Conservation (phyloP, 2,329 filamentous ascomycete species). For the Arthrinium phaeospermum region DNA sequence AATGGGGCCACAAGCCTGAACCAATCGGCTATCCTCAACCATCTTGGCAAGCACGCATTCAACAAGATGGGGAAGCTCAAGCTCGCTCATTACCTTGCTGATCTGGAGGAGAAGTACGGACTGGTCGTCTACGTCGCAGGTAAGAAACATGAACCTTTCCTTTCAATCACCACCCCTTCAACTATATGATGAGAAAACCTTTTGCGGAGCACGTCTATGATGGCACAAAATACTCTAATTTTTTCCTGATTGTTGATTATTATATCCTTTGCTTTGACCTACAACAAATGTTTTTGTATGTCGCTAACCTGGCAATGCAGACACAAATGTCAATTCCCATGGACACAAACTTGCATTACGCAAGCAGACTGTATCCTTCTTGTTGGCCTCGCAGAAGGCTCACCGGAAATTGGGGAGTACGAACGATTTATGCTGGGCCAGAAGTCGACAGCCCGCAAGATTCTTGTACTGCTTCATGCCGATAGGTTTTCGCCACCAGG, state of each 20-base stretch:
- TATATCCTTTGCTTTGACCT: background rate
- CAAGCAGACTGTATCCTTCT: constrained; percentile 96
- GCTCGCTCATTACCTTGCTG: constrained; percentile 92
- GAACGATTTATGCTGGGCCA: constrained; percentile 95
- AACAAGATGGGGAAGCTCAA: constrained; percentile 97
- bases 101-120: constrained; percentile 96
- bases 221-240: constrained; percentile 69
- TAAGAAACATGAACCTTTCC: constrained; percentile 45
- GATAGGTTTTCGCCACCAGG: constrained; percentile 88
- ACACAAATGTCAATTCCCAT: constrained; percentile 97
- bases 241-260: constrained; percentile 61
- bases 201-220: constrained; percentile 59
- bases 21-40: constrained; percentile 91
- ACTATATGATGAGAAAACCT: constrained; percentile 58
- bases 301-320: constrained; percentile 51
- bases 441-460: constrained; percentile 95
- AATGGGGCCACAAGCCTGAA: constrained; percentile 93
- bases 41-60: constrained; percentile 94
- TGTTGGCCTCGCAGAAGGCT: constrained; percentile 88
- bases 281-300: constrained; percentile 4
- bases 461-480: constrained; percentile 85
- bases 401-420: constrained; percentile 91
- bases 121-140: constrained; percentile 92
- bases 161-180: constrained; percentile 17
- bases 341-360: constrained; percentile 97